These are phyloP conservation scores for Boletus reticulatus DNA, from an alignment of 768 basidiomycete genomes.

Conservation along the genomic window DNA sequence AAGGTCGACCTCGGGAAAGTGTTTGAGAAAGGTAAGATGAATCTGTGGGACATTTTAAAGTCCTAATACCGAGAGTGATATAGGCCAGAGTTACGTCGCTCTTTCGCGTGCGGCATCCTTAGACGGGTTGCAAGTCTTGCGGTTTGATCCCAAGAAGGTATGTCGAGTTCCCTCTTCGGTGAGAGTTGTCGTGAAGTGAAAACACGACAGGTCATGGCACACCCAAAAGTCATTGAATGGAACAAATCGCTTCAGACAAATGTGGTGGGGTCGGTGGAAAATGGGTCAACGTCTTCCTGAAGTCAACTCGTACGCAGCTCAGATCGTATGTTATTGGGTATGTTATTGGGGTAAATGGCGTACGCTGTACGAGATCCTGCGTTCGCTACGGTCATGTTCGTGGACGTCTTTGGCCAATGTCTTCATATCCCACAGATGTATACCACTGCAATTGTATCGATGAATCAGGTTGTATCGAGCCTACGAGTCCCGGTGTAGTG, in stretches of 20 bases:
- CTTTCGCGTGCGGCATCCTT: constrained; percentile 52
- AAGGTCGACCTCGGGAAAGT: constrained; percentile 63
- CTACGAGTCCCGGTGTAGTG: too few species aligned
- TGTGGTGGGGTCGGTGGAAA: background rate
- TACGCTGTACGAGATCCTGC: background rate
- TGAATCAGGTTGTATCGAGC: too few species aligned
- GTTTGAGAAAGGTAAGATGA: constrained; percentile 52
- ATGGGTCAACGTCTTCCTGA: background rate
- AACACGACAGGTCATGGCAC: constrained; percentile 38
- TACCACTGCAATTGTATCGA: too few species aligned
- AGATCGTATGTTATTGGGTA: constrained; percentile 5
- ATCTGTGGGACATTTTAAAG: too few species aligned
- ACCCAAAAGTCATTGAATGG: constrained; percentile 45
- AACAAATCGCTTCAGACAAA: constrained; percentile 28
- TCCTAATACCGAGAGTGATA: background rate
- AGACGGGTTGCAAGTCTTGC: constrained; percentile 52
- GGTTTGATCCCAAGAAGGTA: constrained; percentile 53
- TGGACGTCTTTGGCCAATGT: too few species aligned
- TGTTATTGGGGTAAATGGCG: background rate
- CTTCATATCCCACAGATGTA: too few species aligned
- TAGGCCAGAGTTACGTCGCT: constrained; percentile 49
- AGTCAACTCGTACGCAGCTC: background rate
- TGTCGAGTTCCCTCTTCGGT: background rate
- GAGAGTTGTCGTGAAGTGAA: background rate
- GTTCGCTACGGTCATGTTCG: background rate